Percentiles rank a stretch among this genome's conserved stretches.
These are phyloP conservation scores for Astraeus odoratus DNA, from an alignment of 768 basidiomycete species.

Conservation along the genomic window DNA sequence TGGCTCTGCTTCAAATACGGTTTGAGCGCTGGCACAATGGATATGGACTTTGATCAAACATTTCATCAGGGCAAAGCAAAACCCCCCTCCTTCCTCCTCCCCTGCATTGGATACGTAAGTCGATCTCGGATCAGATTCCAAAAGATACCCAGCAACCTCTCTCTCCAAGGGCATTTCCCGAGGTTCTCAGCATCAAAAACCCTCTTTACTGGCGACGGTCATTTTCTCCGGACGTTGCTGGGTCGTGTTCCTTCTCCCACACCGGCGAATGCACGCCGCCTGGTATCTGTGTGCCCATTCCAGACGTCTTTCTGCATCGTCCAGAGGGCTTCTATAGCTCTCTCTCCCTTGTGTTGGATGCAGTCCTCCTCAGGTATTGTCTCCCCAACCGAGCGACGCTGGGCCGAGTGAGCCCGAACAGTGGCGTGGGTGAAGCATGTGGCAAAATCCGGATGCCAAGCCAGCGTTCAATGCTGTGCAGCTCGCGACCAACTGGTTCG, in stretches of 20 bases:
- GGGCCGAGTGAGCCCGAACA: no score
- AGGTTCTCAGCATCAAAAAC: conserved; percentile 24
- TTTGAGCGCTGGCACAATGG: conserved; percentile 18
- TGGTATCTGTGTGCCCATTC: conserved; percentile 1
- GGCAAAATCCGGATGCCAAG: background rate
- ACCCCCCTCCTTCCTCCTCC: no score
- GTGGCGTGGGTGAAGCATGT: no score
- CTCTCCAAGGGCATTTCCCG: conserved; percentile 9
- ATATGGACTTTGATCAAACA: conserved; percentile 19
- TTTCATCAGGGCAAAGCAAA: conserved; percentile 11
- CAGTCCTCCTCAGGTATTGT: no score
- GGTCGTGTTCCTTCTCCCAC: conserved; percentile 17
- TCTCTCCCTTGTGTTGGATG: no score
- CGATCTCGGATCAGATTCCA: background rate
- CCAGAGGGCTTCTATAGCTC: background rate
- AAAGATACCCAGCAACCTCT: no score
- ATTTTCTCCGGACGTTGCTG: background rate
- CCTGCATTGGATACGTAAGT: conserved; percentile 9
- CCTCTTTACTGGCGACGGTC: conserved; percentile 17
- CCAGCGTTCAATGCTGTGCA: background rate
- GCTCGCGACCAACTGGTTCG: background rate
- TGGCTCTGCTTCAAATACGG: conserved; percentile 22
- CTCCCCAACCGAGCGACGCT: no score
- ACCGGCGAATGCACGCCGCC: conserved; percentile 22
- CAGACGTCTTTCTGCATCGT: background rate